These are phyloP conservation scores for Pseudogymnoascus sp. DNA, from an alignment of 2,329 filamentous ascomycete species.

Conservation along the genomic window DNA sequence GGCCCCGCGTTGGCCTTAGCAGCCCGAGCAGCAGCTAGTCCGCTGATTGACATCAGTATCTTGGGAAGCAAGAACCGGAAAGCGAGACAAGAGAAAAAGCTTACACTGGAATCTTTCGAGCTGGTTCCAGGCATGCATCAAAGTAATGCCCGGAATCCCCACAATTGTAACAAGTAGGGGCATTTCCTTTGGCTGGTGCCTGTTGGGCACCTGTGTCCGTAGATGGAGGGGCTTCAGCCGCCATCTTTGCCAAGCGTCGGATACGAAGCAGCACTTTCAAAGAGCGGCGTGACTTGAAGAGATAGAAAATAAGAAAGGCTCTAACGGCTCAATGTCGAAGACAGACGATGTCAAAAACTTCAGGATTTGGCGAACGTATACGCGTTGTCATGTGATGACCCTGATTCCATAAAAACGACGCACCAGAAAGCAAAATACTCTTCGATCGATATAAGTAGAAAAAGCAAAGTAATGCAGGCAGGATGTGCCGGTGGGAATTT, in stretches of 20 bases:
- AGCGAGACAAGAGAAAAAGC: slow-evolving; percentile 22
- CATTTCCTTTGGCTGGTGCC: slow-evolving; percentile 3
- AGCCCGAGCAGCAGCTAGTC: slow-evolving; percentile 11
- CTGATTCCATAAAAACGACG: neutral
- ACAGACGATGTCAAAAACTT: neutral
- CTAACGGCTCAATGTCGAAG: neutral
- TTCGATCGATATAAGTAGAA: neutral
- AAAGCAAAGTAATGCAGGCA: neutral
- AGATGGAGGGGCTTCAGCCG: neutral
- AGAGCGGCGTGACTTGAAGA: neutral
- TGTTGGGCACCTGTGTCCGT: neutral
- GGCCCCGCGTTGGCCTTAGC: neutral
- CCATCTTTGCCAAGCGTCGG: neutral
- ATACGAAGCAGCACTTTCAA: neutral
- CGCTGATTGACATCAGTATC: slow-evolving; percentile 13
- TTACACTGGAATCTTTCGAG: slow-evolving; percentile 41
- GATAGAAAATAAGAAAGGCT: neutral
- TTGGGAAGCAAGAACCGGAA: slow-evolving; percentile 11
- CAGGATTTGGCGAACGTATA: neutral
- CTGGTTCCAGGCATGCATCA: slow-evolving; percentile 44
- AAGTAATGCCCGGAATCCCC: slow-evolving; percentile 42
- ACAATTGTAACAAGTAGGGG: slow-evolving; percentile 43
- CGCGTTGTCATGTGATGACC: slow-evolving; percentile 1
- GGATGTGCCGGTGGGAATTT: neutral
- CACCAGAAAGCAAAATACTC: neutral